Evolutionary conservation across 2,329 filamentous ascomycete species (phyloP), one percentile per base, ranked within the genome.

Genomic region (Penicillium verrucosum): DNA sequence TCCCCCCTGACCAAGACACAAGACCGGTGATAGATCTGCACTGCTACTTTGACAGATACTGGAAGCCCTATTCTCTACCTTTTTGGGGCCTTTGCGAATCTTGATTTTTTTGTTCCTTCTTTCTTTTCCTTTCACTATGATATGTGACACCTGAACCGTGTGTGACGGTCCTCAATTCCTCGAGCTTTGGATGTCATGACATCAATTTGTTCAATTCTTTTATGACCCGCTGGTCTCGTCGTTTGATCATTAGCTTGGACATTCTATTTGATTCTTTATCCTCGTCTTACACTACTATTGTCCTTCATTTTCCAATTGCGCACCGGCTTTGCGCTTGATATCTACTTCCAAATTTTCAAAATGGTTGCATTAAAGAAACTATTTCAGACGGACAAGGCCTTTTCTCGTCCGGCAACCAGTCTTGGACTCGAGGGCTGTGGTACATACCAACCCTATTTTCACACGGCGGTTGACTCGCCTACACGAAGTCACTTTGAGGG

Each of bases 311-410:
- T 38, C 18, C 40, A 36, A 42, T 42, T 44, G 51, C 29, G 36
- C 48, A 29, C 43, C 50, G 36, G 21, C 21, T 43, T 50, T 49
- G 43, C 47, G 40, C 38, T 56, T 48, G 51, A 52, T 47, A 56
- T 46, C 43, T 37, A 51, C 37, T 34, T 34, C 37, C 37, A 27
- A 41, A 45, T 10, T 29, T 60, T 44, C 54, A 66, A 45, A 10
- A 75, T 75, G 73, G 72, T 70, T 41, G 68, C 59, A 30, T 58
- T 75, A 34, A 72, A 64, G 59, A 72, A 67, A 43, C 57, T 75
- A n/a, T 75, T 75, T 41, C 60, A 63, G 27, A 46, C 62, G 46
- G 70, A 73, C 14, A 70, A 65, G 53, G 30, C 52, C 34, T 38
- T 59, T 16, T 48, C 51, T 25, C 58, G 61, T 48, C 57, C 60